These are phyloP conservation scores for Lolium perenne DNA, from an alignment of 176 grass and related monocot species.

Conservation along the genomic window DNA sequence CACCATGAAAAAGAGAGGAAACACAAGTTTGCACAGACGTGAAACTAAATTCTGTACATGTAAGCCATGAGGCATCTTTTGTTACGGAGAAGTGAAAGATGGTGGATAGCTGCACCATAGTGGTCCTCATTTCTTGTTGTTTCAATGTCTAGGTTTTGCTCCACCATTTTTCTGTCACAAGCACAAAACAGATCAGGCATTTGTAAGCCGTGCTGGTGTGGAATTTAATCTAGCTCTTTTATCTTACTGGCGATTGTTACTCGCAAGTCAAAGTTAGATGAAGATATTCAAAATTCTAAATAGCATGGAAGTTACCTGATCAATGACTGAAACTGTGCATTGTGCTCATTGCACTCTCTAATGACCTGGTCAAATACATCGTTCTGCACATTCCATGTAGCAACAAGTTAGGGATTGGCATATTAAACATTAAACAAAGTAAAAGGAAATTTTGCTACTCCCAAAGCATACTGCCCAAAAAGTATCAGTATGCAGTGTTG, in stretches of 20 bases:
- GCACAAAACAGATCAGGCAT: constrained; percentile 14
- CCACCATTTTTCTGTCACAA: constrained; percentile 82
- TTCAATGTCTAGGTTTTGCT: constrained; percentile 81
- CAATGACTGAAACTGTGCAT: constrained; percentile 74
- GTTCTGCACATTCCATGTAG: constrained; percentile 51
- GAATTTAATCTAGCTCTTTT: neutral
- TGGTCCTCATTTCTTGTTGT: constrained; percentile 89
- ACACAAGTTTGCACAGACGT: neutral
- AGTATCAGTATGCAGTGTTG: neutral
- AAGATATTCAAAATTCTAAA: constrained; percentile 15
- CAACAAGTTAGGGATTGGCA: neutral
- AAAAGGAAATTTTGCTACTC: constrained; percentile 23
- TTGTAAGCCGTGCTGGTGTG: neutral
- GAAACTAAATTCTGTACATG: constrained; percentile 57
- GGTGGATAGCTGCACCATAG: constrained; percentile 88
- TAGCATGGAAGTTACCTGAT: constrained; percentile 62
- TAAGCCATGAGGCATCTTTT: constrained; percentile 99
- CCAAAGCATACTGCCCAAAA: neutral
- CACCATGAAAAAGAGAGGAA: neutral
- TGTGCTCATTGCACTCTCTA: constrained; percentile 91
- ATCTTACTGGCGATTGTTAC: neutral
- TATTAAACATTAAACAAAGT: neutral
- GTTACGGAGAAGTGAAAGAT: constrained; percentile 91
- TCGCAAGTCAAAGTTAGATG: neutral
- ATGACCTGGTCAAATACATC: constrained; percentile 90